These are phyloP conservation scores for Suillus subaureus DNA, from an alignment of 768 basidiomycete species.

Conservation along the genomic window DNA sequence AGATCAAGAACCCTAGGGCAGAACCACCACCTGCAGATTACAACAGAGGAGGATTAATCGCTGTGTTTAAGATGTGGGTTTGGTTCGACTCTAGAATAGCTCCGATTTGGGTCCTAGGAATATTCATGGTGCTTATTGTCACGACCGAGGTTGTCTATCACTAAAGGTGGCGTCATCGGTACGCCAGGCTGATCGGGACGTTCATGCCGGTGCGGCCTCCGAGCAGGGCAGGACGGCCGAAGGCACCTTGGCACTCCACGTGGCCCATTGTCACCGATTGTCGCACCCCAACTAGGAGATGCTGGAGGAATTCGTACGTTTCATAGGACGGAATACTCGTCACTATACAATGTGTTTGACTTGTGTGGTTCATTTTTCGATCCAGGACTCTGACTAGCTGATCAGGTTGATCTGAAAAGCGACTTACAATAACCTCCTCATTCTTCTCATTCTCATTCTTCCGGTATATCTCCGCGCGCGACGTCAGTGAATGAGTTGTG, in stretches of 20 bases:
- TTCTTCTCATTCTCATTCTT: background rate
- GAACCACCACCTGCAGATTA: constrained; percentile 25
- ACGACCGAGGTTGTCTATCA: background rate
- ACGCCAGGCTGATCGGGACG: background rate
- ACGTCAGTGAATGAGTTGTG: background rate
- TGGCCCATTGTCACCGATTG: background rate
- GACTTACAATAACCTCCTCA: background rate
- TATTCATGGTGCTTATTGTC: background rate
- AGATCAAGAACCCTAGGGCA: background rate
- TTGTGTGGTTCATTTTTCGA: background rate
- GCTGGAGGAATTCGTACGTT: background rate
- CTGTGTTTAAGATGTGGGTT: constrained; percentile 49
- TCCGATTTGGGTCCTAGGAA: background rate
- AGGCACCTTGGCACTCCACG: background rate
- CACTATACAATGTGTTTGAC: background rate
- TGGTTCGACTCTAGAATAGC: constrained; percentile 34
- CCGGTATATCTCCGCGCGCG: background rate
- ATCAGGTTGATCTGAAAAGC: background rate
- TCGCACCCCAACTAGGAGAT: background rate
- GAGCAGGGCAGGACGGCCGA: background rate
- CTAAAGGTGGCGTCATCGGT: background rate
- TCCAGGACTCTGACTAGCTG: background rate
- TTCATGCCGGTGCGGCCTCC: constrained; percentile 3
- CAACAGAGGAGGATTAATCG: constrained; percentile 36
- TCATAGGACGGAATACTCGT: background rate